phyloP scores from a whole-genome alignment of 163 green algal species.

The Trebouxia gelatinosa region DNA sequence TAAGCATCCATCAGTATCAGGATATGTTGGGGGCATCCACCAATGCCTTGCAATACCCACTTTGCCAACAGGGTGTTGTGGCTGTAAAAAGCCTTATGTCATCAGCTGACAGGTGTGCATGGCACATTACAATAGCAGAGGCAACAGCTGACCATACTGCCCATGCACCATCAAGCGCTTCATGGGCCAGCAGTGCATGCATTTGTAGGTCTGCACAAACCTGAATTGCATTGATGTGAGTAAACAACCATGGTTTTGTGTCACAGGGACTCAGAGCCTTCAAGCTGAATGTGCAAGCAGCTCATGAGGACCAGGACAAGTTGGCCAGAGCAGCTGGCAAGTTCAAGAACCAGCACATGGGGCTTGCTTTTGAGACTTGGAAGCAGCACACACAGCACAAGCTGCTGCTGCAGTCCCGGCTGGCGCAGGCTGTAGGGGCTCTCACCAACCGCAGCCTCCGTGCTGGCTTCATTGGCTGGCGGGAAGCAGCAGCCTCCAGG shows the following conservation, averaged over 20 bases:
- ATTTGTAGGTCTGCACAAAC: background rate
- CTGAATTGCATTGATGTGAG: background rate
- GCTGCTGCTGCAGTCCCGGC: background rate
- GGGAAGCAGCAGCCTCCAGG: constrained; percentile 21
- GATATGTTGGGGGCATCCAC: no score
- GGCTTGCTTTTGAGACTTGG: background rate
- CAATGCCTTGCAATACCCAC: no score
- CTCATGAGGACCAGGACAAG: background rate
- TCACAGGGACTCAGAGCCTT: background rate
- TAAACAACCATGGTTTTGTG: background rate
- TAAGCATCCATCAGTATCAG: no score
- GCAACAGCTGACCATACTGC: background rate
- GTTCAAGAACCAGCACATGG: background rate
- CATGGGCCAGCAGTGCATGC: background rate
- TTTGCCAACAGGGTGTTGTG: background rate
- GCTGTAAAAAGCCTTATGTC: no score
- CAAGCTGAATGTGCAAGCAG: background rate
- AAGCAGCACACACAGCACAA: background rate
- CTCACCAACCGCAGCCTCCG: constrained; percentile 5
- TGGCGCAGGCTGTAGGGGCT: constrained; percentile 30
- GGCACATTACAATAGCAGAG: no score
- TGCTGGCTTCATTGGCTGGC: constrained; percentile 29
- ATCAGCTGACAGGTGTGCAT: no score
- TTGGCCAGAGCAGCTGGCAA: background rate
- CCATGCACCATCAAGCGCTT: background rate